phyloP scores from a whole-genome alignment of 257 asterid genomes.

The Solanum dulcamara region DNA sequence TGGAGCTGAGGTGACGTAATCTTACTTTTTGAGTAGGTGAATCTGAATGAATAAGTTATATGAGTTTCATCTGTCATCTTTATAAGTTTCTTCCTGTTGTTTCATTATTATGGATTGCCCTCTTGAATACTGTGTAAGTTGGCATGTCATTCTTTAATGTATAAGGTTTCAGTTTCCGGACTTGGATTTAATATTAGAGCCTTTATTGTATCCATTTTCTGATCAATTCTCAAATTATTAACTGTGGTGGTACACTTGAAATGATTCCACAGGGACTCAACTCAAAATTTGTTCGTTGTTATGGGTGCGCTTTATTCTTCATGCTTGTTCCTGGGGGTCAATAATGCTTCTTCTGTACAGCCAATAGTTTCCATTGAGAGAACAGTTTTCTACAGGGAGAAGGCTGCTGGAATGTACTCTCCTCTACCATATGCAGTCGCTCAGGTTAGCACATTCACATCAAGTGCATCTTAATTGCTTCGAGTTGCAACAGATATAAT shows the following conservation, averaged over 20 bases:
- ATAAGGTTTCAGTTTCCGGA: neutral
- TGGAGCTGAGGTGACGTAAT: neutral
- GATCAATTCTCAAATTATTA: neutral
- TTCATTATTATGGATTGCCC: neutral
- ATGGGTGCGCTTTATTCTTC: conserved; percentile 78
- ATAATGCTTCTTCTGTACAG: conserved; percentile 81
- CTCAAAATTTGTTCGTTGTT: conserved; percentile 52
- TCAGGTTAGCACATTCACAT: conserved; percentile 37
- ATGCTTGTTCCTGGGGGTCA: conserved; percentile 70
- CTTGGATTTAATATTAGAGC: neutral
- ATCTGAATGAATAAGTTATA: neutral
- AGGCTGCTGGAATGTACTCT: conserved; percentile 87
- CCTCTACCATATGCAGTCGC: conserved; percentile 71
- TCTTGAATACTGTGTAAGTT: neutral
- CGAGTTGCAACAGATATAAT: neutral
- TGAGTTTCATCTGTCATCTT: neutral
- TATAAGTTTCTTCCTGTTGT: neutral
- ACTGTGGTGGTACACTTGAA: neutral
- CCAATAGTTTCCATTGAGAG: conserved; percentile 74
- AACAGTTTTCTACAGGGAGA: conserved; percentile 86
- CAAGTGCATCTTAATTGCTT: neutral
- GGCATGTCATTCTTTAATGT: neutral
- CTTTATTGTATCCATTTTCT: neutral
- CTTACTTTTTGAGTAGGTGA: neutral
- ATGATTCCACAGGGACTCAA: conserved; percentile 52